Base-by-base conservation (phyloP, 768 basidiomycete species). In the Leccinum longicurvipes region DNA sequence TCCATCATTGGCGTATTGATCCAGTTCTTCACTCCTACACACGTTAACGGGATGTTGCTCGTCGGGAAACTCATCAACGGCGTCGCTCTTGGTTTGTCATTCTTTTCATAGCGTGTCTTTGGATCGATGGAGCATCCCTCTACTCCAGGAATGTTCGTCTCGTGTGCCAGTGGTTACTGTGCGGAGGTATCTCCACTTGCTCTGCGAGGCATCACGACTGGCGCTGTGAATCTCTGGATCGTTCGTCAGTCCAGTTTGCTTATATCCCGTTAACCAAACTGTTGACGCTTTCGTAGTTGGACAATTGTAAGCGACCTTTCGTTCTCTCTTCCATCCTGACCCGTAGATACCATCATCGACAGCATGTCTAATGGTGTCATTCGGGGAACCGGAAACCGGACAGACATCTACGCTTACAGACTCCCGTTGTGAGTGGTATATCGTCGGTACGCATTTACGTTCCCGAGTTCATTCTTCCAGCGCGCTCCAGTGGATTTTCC, bases 401-500 rank as follows among this genome's bases (percentile, higher is more conserved):
- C 57, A 17, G 51, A 60, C 17, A 50, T 47, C 6, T 69, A 64
- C n/a, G 67, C 67, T 1, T 69, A 69, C 54, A 64, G 60, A n/a
- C 57, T 67, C 25, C 67, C 67, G 0, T 66, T 69, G 67, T 69
- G 47, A 58, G 67, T 52, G 10, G 25, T 19, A 3, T 15, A 11
- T 15, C 21, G 2, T 36, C 17, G 3, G 2, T 10, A 1, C 24
- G n/a, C 19, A 17, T 32, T 15, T 4, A 3, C 3, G 4, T 50
- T 28, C 1, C 8, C 4, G 11, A 12, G 32, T n/a, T 21, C 2
- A 1, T 50, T 17, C 29, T 50, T 19, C 14, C 44, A 67, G 67
- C 39, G 68, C 65, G 7, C 53, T 73, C n/a, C 71, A 72, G 36
- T 72, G 70, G 67, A 71, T 72, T 39, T 71, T 70, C 56, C 72